These are phyloP conservation scores for Umbilicaria muhlenbergii DNA, from an alignment of 495 filamentous ascomycete species.

Conservation along the genomic window DNA sequence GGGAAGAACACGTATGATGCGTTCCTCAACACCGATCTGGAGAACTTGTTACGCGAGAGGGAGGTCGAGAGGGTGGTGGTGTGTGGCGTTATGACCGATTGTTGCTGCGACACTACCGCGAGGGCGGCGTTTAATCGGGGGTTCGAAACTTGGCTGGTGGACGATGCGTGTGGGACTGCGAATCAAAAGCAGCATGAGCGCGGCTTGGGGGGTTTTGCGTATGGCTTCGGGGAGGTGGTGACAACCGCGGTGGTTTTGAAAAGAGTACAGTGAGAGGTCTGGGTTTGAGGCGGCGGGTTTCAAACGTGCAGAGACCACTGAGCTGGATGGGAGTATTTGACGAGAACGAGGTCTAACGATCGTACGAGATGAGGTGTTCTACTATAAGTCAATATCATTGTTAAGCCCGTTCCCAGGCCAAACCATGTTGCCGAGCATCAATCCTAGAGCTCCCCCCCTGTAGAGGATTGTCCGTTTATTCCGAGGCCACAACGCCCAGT, in stretches of 20 bases:
- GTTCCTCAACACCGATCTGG: constrained; percentile 19
- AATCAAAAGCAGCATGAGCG: constrained; percentile 18
- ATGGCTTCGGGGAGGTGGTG: constrained; percentile 21
- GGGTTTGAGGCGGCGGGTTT: background rate
- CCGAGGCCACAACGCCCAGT: too few species aligned
- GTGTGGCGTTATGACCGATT: constrained; percentile 29
- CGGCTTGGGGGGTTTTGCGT: constrained; percentile 18
- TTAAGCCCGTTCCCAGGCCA: too few species aligned
- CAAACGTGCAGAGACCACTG: too few species aligned
- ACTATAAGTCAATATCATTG: too few species aligned
- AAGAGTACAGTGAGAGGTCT: constrained; percentile 4
- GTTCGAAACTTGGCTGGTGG: constrained; percentile 25
- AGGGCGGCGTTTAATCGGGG: constrained; percentile 26
- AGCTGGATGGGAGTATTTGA: too few species aligned
- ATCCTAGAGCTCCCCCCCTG: too few species aligned
- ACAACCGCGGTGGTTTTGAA: constrained; percentile 16
- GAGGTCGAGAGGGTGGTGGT: constrained; percentile 19
- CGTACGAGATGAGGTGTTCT: too few species aligned
- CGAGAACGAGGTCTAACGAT: too few species aligned
- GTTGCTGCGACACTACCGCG: constrained; percentile 26
- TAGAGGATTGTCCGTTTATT: too few species aligned
- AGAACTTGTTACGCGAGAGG: constrained; percentile 8
- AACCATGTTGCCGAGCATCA: too few species aligned
- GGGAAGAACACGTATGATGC: constrained; percentile 20
- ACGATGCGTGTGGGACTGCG: constrained; percentile 23